phyloP scores from a whole-genome alignment of 768 basidiomycete genomes.

The Tylopilus felleus region DNA sequence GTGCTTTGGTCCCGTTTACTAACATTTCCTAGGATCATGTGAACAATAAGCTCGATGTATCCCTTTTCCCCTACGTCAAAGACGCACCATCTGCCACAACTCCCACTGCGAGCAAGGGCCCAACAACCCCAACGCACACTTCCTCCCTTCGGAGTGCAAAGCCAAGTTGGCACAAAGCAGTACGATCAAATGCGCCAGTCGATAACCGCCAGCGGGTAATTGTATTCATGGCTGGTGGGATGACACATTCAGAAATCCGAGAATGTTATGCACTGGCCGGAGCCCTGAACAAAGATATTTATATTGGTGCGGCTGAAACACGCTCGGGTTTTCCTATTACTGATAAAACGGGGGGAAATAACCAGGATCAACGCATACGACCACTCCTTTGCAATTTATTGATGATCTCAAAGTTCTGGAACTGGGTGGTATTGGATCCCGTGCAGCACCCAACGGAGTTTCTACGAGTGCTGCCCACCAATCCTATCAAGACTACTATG shows the following conservation, averaged over 20 bases:
- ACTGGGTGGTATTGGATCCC: conserved; percentile 80
- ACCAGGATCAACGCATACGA: conserved; percentile 83
- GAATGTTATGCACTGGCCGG: conserved; percentile 79
- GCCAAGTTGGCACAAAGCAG: conserved; percentile 85
- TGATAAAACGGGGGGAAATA: conserved; percentile 1
- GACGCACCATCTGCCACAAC: conserved; percentile 62
- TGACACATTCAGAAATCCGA: conserved; percentile 94
- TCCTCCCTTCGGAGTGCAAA: conserved; percentile 86
- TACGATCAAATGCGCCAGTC: conserved; percentile 47
- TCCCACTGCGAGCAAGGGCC: conserved; percentile 43
- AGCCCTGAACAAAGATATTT: conserved; percentile 80
- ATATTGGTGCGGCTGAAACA: conserved; percentile 62
- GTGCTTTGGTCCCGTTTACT: not conserved
- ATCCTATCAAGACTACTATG: conserved; percentile 73
- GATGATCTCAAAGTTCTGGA: conserved; percentile 87
- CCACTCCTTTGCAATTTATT: conserved; percentile 80
- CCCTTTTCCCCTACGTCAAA: conserved; percentile 85
- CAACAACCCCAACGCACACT: conserved; percentile 48
- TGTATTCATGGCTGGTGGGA: conserved; percentile 90
- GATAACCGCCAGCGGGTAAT: conserved; percentile 73
- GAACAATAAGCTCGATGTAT: conserved; percentile 69
- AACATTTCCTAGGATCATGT: conserved; percentile 67
- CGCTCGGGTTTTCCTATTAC: conserved; percentile 42
- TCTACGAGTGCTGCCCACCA: conserved; percentile 45
- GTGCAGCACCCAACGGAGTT: conserved; percentile 66